Base-by-base conservation (phyloP, 2,329 filamentous ascomycete genomes). In the Fusarium algeriense region DNA sequence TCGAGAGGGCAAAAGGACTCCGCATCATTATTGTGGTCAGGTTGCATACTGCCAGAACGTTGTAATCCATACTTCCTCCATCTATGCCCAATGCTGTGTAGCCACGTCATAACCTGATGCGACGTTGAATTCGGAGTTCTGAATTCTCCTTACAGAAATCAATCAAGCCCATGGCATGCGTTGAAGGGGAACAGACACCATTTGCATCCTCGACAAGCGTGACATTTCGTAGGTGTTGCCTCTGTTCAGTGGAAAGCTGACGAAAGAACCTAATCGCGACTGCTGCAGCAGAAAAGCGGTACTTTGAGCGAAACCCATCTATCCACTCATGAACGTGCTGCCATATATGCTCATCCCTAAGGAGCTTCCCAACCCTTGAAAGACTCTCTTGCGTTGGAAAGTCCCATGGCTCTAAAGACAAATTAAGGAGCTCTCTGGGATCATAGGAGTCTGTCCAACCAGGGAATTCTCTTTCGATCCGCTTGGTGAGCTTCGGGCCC, bases 201-300 rank as follows among this genome's bases (percentile, higher is more conserved):
- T 20, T 6, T 11, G 5, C 53, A 14, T 69, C 53, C 20, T 63
- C 62, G 9, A 54, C 10, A 9, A 69, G 15, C 0, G 6, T 38
- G 3, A 66, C 5, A 4, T 40, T 5, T 8, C 52, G 48, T 2
- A 65, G 19, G 12, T 28, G 19, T 26, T 10, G 13, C 19, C 37
- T 48, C 15, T 54, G 17, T 4, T 38, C n/a, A 34, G 7, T 1
- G 3, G 46, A 14, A 17, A 69, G 57, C 3, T 19, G 46, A 12
- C 14, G 13, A 23, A 69, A 41, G 41, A 63, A 69, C 20, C 37
- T 41, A 12, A 67, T 59, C 6, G 57, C 40, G 7, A 30, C 15
- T 14, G 66, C 53, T 4, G 53, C 10, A 1, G 63, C 57, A 17
- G 66, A 67, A 35, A 69, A 69, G 6, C 44, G 63, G 32, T n/a